Conservation (phyloP, 192 early-diverging fungal species). For the Coemansia umbellata region DNA sequence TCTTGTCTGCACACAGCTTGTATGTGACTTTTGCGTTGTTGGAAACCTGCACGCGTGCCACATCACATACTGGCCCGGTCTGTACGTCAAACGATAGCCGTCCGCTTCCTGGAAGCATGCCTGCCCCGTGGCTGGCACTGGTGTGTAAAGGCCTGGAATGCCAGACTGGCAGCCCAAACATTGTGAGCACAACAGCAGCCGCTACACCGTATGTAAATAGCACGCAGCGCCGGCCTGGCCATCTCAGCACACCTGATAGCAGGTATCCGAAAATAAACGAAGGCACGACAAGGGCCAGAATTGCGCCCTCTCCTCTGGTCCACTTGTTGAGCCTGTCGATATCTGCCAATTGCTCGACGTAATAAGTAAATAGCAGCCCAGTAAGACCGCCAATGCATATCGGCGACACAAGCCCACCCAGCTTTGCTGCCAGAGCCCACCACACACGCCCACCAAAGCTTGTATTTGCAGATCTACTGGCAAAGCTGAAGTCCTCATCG, state of each 20-base stretch:
- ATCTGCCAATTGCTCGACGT: conserved; percentile 14
- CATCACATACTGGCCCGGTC: conserved; percentile 22
- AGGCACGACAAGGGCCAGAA: conserved; percentile 9
- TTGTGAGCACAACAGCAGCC: conserved; percentile 3
- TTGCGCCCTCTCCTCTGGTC: conserved; percentile 15
- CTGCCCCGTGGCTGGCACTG: too few relatives aligned
- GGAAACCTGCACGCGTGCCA: conserved; percentile 7
- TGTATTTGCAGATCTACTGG: too few relatives aligned
- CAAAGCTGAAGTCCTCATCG: too few relatives aligned
- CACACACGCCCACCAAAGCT: conserved; percentile 3
- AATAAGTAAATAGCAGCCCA: conserved; percentile 15
- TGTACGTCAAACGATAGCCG: neutral
- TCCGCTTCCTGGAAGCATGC: neutral
- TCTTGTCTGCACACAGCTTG: conserved; percentile 21
- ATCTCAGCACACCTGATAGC: conserved; percentile 10
- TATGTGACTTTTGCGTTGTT: conserved; percentile 6
- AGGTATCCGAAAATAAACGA: conserved; percentile 6
- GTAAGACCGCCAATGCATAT: too few relatives aligned
- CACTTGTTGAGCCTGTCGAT: conserved; percentile 18
- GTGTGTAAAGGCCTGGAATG: conserved; percentile 35
- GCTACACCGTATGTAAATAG: conserved; percentile 5
- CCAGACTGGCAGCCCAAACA: conserved; percentile 18
- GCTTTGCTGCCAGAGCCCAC: neutral
- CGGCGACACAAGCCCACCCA: neutral
- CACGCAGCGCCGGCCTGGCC: conserved; percentile 1